Conservation (phyloP, 169 alveolate genomes). For the Plasmodium vinckei region DNA sequence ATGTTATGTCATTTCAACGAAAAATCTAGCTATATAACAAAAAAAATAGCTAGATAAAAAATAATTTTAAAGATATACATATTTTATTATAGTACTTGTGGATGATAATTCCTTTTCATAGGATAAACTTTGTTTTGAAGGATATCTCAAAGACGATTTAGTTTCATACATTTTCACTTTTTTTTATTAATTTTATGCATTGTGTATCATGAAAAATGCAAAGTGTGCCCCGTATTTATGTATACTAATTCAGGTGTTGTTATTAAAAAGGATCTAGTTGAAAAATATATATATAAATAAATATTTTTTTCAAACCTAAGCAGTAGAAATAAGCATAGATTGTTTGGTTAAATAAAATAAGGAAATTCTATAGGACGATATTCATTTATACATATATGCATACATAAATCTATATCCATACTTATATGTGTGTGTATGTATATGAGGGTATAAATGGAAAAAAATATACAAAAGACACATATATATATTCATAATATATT, state of each 20-base stretch:
- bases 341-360: neutral
- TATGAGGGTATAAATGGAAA: neutral
- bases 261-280: neutral
- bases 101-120: constrained; percentile 57
- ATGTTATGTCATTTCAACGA: neutral
- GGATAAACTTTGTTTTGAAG: constrained; percentile 52
- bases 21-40: neutral
- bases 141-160: constrained; percentile 47
- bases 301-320: neutral
- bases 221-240: no score
- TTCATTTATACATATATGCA: neutral
- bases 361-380: neutral
- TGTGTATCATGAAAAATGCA: neutral
- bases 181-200: constrained; percentile 6
- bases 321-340: neutral
- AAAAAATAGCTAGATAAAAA: no score
- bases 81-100: constrained; percentile 27
- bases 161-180: constrained; percentile 48
- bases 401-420: neutral
- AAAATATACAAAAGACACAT: neutral
- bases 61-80: no score
- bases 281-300: neutral
- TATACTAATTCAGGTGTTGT: neutral
- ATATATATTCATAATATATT: neutral
- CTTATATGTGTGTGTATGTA: neutral